A percentile compares a stretch with the other conserved stretches of the same genome.
These are phyloP conservation scores for Candida pseudoglaebosa DNA, from an alignment of 805 yeast species.

Conservation along the genomic window DNA sequence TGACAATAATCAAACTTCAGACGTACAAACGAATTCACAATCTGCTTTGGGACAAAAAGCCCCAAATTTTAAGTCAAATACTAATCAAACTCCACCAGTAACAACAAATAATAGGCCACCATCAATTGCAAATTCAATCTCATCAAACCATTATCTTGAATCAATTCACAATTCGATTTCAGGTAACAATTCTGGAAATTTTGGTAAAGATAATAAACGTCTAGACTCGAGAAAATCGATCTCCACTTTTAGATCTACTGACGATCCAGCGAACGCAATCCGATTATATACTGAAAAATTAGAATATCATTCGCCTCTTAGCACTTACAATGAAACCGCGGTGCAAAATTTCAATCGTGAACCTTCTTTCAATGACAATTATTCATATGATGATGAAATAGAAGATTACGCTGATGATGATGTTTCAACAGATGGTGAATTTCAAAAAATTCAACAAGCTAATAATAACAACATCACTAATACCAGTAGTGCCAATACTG, in stretches of 20 bases:
- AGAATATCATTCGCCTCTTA: constrained; percentile 9
- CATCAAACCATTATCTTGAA: constrained; percentile 23
- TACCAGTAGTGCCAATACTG: constrained; percentile 5
- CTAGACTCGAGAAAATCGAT: constrained; percentile 9
- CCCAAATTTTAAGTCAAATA: constrained; percentile 8
- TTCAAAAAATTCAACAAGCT: constrained; percentile 9
- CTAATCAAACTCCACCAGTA: constrained; percentile 2
- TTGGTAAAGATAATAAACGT: constrained; percentile 7
- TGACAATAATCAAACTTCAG: background rate
- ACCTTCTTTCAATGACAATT: constrained; percentile 12
- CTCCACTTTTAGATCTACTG: constrained; percentile 10
- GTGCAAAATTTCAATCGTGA: constrained; percentile 6
- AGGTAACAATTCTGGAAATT: constrained; percentile 6
- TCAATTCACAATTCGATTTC: constrained; percentile 4
- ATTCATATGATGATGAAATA: constrained; percentile 18
- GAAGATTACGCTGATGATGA: constrained; percentile 26
- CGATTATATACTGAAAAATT: constrained; percentile 7
- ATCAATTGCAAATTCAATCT: constrained; percentile 19
- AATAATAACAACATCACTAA: constrained; percentile 1
- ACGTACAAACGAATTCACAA: background rate
- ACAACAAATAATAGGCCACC: constrained; percentile 9
- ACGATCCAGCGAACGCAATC: constrained; percentile 1
- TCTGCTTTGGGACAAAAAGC: background rate
- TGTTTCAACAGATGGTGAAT: constrained; percentile 27
- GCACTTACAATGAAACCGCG: constrained; percentile 10